Percentiles rank a stretch among this genome's conserved stretches.
phyloP scores from a whole-genome alignment of 1,284 basidiomycete species.

The Neotropicomus parvogracilis region DNA sequence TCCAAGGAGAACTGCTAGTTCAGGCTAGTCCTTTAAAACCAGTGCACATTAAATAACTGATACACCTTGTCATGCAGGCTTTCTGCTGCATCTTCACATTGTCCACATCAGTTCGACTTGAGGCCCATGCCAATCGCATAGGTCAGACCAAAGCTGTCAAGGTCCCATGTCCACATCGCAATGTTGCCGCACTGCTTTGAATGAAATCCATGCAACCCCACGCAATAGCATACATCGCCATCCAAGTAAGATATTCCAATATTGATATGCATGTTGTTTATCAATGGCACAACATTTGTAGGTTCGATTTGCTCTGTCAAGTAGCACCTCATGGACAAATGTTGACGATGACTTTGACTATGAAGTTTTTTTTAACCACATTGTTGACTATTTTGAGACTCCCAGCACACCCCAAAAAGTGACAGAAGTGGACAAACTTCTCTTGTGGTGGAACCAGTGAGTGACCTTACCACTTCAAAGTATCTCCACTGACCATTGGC shows the following conservation, averaged over 20 bases:
- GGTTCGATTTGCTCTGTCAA: neutral
- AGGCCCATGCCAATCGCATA: too few relatives aligned
- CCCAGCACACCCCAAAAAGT: neutral
- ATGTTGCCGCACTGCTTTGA: neutral
- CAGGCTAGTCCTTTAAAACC: neutral
- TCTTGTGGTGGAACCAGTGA: neutral
- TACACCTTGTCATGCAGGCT: too few relatives aligned
- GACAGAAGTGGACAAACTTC: neutral
- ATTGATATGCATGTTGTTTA: too few relatives aligned
- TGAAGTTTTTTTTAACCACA: neutral
- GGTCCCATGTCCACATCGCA: neutral
- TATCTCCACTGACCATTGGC: too few relatives aligned
- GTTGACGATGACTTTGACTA: neutral
- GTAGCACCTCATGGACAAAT: neutral
- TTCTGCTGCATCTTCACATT: neutral
- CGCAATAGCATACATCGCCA: neutral
- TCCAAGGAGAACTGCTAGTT: neutral
- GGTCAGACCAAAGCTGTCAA: too few relatives aligned
- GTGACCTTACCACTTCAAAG: too few relatives aligned
- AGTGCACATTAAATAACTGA: too few relatives aligned
- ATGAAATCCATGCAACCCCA: neutral
- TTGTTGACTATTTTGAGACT: neutral
- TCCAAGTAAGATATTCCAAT: neutral
- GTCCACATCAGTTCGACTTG: neutral
- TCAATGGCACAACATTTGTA: too few relatives aligned